A percentile compares a stretch with the other conserved stretches of the same genome.
phyloP scores from a whole-genome alignment of 352 stramenopile species.

The Phytophthora fragariae region DNA sequence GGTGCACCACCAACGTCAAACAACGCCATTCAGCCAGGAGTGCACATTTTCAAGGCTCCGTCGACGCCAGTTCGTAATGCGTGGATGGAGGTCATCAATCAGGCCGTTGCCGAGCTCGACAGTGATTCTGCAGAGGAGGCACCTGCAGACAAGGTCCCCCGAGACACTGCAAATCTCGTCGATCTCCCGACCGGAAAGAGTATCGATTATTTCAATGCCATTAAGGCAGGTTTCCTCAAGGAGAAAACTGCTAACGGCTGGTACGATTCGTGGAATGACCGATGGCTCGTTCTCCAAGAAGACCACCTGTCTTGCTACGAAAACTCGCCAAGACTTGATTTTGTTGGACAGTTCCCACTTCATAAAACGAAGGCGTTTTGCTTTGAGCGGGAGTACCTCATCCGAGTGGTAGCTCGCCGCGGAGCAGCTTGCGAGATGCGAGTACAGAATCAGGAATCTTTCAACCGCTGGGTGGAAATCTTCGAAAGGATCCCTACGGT shows the following conservation, averaged over 20 bases:
- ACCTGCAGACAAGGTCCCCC: slow-evolving; percentile 10
- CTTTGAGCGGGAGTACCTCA: slow-evolving; percentile 78
- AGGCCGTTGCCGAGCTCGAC: slow-evolving; percentile 43
- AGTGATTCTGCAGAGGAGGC: slow-evolving; percentile 31
- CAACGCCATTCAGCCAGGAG: slow-evolving; percentile 26
- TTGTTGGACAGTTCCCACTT: slow-evolving; percentile 77
- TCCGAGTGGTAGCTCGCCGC: slow-evolving; percentile 73
- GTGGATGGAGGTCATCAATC: slow-evolving; percentile 73
- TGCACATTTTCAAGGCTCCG: slow-evolving; percentile 69
- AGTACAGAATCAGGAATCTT: slow-evolving; percentile 77
- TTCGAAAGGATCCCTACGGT: slow-evolving; percentile 66
- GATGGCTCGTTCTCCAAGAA: slow-evolving; percentile 86
- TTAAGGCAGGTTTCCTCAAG: slow-evolving; percentile 76
- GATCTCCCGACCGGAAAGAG: slow-evolving; percentile 66
- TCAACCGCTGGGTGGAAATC: slow-evolving; percentile 76
- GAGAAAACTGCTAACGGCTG: slow-evolving; percentile 80
- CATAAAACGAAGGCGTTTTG: slow-evolving; percentile 71
- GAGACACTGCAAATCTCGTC: slow-evolving; percentile 50
- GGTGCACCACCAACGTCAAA: slow-evolving; percentile 33
- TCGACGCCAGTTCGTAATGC: slow-evolving; percentile 72
- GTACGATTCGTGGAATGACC: slow-evolving; percentile 86
- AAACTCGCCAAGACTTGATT: slow-evolving; percentile 78
- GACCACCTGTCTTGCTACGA: slow-evolving; percentile 82
- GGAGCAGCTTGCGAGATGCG: slow-evolving; percentile 84
- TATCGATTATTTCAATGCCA: slow-evolving; percentile 84